phyloP scores from a whole-genome alignment of 2,329 filamentous ascomycete genomes.

The Aspergillus novofumigatus region DNA sequence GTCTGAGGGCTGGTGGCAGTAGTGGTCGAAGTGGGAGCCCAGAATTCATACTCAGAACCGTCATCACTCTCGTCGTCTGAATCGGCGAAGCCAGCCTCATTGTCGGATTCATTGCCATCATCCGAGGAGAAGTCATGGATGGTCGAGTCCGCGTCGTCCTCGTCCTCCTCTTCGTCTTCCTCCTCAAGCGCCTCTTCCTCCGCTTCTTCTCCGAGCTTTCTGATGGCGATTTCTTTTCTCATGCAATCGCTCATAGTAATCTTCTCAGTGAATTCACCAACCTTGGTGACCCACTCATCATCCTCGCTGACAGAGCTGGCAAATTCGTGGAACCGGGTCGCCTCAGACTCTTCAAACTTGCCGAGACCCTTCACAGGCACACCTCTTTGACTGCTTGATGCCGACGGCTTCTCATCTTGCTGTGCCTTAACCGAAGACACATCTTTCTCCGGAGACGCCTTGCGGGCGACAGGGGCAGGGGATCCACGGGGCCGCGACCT shows the following conservation, averaged over 20 bases:
- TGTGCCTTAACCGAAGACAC: slow-evolving; percentile 4
- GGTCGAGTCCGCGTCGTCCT: slow-evolving; percentile 48
- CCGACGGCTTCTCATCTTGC: slow-evolving; percentile 12
- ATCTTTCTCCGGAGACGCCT: slow-evolving; percentile 19
- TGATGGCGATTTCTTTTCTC: slow-evolving; percentile 82
- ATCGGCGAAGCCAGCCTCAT: slow-evolving; percentile 67
- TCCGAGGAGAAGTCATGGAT: slow-evolving; percentile 48
- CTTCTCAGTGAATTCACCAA: slow-evolving; percentile 60
- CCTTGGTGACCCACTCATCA: slow-evolving; percentile 85
- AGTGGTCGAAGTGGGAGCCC: slow-evolving; percentile 47
- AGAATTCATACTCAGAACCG: slow-evolving; percentile 63
- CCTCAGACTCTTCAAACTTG: slow-evolving; percentile 40
- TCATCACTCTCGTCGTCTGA: slow-evolving; percentile 61
- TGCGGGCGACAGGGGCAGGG: slow-evolving; percentile 37
- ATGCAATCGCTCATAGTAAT: slow-evolving; percentile 88
- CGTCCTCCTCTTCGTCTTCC: slow-evolving; percentile 56
- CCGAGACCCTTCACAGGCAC: slow-evolving; percentile 35
- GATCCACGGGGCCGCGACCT: slow-evolving; percentile 34
- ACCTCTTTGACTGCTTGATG: slow-evolving; percentile 17
- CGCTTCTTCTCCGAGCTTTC: slow-evolving; percentile 79
- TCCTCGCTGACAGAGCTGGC: slow-evolving; percentile 75
- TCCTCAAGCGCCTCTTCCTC: slow-evolving; percentile 84
- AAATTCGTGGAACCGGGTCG: slow-evolving; percentile 76
- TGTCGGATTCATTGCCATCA: slow-evolving; percentile 76
- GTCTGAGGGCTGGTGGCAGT: slow-evolving; percentile 54